Base-by-base conservation (phyloP, 1,139 yeast species). In the Yamadazyma sp. region DNA sequence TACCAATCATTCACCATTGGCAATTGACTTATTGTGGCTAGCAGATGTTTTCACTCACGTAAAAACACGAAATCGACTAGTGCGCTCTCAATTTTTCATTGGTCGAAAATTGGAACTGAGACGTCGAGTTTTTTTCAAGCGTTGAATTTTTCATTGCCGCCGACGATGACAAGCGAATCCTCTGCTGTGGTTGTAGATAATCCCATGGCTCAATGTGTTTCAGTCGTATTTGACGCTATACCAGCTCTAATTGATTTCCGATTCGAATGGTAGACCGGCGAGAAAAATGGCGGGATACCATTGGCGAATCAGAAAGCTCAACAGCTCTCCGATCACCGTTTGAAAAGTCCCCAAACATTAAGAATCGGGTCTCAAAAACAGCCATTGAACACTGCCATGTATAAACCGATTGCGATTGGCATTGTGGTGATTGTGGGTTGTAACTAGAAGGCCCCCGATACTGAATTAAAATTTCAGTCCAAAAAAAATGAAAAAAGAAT, bases 221-320 rank as follows among this genome's bases (percentile, higher is more conserved):
- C n/a, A n/a, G n/a, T n/a, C n/a, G n/a, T n/a, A n/a, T n/a, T n/a
- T n/a, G n/a, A n/a, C n/a, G n/a, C n/a, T n/a, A n/a, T n/a, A n/a
- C n/a, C n/a, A n/a, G n/a, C n/a, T n/a, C n/a, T 20, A 8, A 20
- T 20, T 20, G 22, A 20, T 20, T 5, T 20, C 22, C 22, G 8
- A 20, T 5, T 20, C 31, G 9, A 17, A 16, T 14, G 9, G 10
- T 10, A 18, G 9, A 28, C 16, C 9, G 31, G 14, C n/a, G 12
- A 12, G 20, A 8, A 28, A 18, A 18, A 9, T 17, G 33, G 10
- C n/a, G 24, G 24, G 43, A 26, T 12, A 38, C 28, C 41, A 34
- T 18, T 12, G 23, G 32, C 37, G 37, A 27, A 34, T 27, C 31
- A 34, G 28, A 33, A 33, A 15, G 25, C 36, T 25, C 35, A 18